Base-by-base conservation (phyloP, 2,329 filamentous ascomycete species). In the Diaporthe capsici region DNA sequence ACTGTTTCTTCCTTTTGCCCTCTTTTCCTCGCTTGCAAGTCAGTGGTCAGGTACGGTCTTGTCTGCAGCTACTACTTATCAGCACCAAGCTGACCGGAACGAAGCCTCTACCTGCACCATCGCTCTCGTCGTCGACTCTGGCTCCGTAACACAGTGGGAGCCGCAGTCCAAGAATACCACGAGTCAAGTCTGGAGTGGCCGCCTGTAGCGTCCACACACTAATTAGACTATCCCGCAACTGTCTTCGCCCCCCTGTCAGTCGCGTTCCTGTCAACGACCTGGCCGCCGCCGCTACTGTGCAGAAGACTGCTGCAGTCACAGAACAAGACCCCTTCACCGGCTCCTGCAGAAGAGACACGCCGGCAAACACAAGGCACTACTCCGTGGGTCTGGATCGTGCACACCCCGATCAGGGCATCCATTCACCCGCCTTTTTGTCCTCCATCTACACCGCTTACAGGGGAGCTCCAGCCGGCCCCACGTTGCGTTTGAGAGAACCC, bases 401-500 rank as follows among this genome's bases (percentile, higher is more conserved):
- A 44, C 20, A 61, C 51, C 44, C 34, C 58, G n/a, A 39, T 44
- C 71, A 72, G 44, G 71, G 49, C 51, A 55, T 17, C 70, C 57
- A 28, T 37, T 12, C n/a, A 25, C 55, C 70, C 31, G 57, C 55
- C 20, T 49, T 61, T 55, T 60, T 60, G 53, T 51, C 47, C 22
- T 63, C 57, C 51, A 44, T 34, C 71, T 73, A 55, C 71, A 73
- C 71, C 71, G 71, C 71, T 73, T 73, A 60, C 71, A 65, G 58
- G 68, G 71, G 58, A 65, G 58, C 71, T 55, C 71, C 71, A 37
- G 60, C 58, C 17, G 15, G 58, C 71, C 71, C 71, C 71, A 73
- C 71, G 71, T 42, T 53, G 57, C 51, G 20, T 58, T 58, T 49
- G 68, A 34, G 71, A 39, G 49, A 70, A 70, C 22, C 65, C 65